Evolutionary conservation across 257 asterid species (phyloP).

Genomic region (Lithospermum erythrorhizon): DNA sequence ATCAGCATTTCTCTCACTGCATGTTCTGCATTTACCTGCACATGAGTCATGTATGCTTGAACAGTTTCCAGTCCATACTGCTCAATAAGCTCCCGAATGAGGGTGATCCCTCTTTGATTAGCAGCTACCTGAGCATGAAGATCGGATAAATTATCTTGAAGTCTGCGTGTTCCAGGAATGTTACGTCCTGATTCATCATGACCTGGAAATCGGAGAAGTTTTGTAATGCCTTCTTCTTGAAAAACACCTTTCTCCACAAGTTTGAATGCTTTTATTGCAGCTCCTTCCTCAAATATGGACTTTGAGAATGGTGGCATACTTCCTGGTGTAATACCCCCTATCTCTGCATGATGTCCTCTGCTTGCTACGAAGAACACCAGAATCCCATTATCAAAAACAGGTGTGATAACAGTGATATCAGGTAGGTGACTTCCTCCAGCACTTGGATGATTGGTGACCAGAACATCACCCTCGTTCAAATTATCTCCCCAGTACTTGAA

Average conservation of each 20-base stretch:
- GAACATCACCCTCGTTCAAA: constrained; percentile 80
- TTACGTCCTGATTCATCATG: constrained; percentile 38
- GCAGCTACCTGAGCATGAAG: constrained; percentile 98
- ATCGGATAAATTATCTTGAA: constrained; percentile 88
- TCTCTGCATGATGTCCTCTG: constrained; percentile 97
- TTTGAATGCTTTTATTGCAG: constrained; percentile 93
- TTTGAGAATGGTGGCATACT: constrained; percentile 99
- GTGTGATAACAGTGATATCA: constrained; percentile 88
- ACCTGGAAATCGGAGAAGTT: constrained; percentile 52
- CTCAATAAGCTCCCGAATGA: constrained; percentile 85
- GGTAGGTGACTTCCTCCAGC: constrained; percentile 98
- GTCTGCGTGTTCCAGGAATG: constrained; percentile 85
- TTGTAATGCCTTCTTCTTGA: constrained; percentile 83
- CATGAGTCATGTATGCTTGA: constrained; percentile 85
- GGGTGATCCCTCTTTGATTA: constrained; percentile 87
- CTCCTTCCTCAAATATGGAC: constrained; percentile 95
- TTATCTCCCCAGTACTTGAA: constrained; percentile 64
- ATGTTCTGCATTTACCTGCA: constrained; percentile 83
- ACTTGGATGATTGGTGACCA: constrained; percentile 89
- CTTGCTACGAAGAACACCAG: constrained; percentile 89
- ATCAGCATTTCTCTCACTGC: constrained; percentile 96
- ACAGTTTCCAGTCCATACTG: constrained; percentile 78
- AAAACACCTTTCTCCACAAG: constrained; percentile 75
- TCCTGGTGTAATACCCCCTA: constrained; percentile 97
- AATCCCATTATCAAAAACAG: constrained; percentile 58